Evolutionary conservation across 1,139 yeast genomes (phyloP), one percentile per base, ranked within the genome.

Genomic region (Nakaseomyces sp.): DNA sequence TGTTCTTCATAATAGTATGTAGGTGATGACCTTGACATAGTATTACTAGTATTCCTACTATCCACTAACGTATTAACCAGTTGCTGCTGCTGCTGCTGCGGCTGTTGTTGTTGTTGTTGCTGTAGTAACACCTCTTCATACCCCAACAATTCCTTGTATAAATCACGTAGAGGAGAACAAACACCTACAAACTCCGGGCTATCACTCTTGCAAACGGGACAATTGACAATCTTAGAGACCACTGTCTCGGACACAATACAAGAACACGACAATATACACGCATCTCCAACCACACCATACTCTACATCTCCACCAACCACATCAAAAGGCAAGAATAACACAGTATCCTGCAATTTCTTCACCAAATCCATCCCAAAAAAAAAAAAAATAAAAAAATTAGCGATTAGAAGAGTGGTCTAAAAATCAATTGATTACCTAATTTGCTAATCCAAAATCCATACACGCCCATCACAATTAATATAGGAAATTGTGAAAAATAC

Each of bases 201-300:
- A 2, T 50, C 52, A 0, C 56, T 43, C 2, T 58, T 57, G 54
- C 89, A 81, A 3, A 64, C 58, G 2, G 82, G 81, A 52, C 89
- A 81, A 2, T 48, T 61, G 10, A 20, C 28, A 4, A 35, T 5
- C 18, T 35, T 35, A 5, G 58, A 47, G 45, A 1, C 33, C 41
- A 10, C 42, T 38, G 9, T 45, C 41, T 9, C 38, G 1, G 89
- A 79, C 0, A 80, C 69, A 9, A 83, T 61, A 61, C 94, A 84
- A 0, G 93, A 91, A 63, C 94, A 85, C 0, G 79, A 64, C 16
- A 83, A 64, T 17, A 79, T 72, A 1, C 77, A 68, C 5, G 78
- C 72, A 60, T 81, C 87, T 10, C 43, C 47, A 3, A 58, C 50
- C 24, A 52, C 48, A 4, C 52, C 54, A 37, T 57, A 57, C 18